phyloP scores from a whole-genome alignment of 2,329 filamentous ascomycete genomes.

The Leptographium procerum region DNA sequence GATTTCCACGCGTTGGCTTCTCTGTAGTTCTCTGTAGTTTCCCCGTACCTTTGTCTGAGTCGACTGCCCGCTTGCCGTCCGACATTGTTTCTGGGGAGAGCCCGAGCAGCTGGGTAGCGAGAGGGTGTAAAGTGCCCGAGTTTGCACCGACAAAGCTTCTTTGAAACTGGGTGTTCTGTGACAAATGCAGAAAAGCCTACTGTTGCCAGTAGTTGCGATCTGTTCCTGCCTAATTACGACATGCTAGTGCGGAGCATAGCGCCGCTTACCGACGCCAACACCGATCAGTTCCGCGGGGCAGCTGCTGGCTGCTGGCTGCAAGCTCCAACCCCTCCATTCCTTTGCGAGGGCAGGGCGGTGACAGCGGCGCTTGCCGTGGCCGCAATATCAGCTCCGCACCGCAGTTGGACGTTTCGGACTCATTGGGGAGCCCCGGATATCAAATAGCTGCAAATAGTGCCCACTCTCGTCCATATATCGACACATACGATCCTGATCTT shows the following conservation, averaged over 20 bases:
- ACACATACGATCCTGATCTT: too few relatives aligned
- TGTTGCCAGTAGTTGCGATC: background rate
- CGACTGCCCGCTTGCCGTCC: conserved; percentile 20
- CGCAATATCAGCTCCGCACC: background rate
- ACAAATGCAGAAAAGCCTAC: background rate
- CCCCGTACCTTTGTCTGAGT: conserved; percentile 19
- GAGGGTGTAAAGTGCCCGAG: background rate
- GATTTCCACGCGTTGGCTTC: background rate
- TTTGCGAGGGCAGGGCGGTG: background rate
- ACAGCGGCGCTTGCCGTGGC: background rate
- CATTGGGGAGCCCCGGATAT: too few relatives aligned
- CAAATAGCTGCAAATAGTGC: too few relatives aligned
- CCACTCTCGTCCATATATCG: too few relatives aligned
- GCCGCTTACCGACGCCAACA: background rate
- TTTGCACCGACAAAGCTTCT: background rate
- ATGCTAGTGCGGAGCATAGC: background rate
- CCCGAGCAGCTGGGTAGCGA: background rate
- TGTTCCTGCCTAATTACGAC: background rate
- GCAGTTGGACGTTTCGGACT: too few relatives aligned
- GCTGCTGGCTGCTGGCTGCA: too few relatives aligned
- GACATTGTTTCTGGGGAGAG: conserved; percentile 15
- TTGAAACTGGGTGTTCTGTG: background rate
- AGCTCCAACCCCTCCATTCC: background rate
- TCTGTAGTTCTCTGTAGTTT: background rate
- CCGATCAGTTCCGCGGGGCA: background rate